Evolutionary conservation across 1,139 yeast species (phyloP).

Genomic region (Pichia sp.): DNA sequence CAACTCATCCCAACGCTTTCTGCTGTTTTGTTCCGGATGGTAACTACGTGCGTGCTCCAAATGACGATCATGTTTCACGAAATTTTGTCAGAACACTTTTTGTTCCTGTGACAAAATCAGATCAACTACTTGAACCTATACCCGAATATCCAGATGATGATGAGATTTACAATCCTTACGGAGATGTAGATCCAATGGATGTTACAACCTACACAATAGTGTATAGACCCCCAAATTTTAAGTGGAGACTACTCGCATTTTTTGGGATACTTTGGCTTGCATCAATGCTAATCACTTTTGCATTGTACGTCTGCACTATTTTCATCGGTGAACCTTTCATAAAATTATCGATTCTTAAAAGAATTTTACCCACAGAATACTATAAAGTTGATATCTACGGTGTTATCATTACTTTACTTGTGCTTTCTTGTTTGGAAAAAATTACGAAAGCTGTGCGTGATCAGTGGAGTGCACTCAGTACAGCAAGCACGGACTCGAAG

Average conservation of each 20-base stretch:
- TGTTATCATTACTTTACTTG: slow-evolving; percentile 15
- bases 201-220: slow-evolving; percentile 69
- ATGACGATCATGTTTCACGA: slow-evolving; percentile 68
- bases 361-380: background rate
- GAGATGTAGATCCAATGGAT: slow-evolving; percentile 45
- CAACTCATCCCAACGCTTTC: slow-evolving; percentile 36
- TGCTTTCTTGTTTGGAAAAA: slow-evolving; percentile 3
- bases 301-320: slow-evolving; percentile 19
- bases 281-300: slow-evolving; percentile 49
- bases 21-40: slow-evolving; percentile 77
- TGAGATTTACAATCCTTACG: slow-evolving; percentile 44
- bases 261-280: slow-evolving; percentile 66
- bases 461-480: background rate
- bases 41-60: slow-evolving; percentile 78
- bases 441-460: background rate
- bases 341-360: slow-evolving; percentile 9
- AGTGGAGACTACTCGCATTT: slow-evolving; percentile 51
- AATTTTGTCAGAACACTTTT: slow-evolving; percentile 61
- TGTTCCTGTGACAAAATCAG: slow-evolving; percentile 79
- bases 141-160: slow-evolving; percentile 35
- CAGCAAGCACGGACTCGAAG: background rate
- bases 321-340: slow-evolving; percentile 12
- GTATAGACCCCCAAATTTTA: slow-evolving; percentile 80
- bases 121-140: slow-evolving; percentile 50
- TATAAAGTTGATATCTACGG: slow-evolving; percentile 8